These are phyloP conservation scores for Centaurea solstitialis DNA, from an alignment of 129 eudicot genomes.

Conservation along the genomic window DNA sequence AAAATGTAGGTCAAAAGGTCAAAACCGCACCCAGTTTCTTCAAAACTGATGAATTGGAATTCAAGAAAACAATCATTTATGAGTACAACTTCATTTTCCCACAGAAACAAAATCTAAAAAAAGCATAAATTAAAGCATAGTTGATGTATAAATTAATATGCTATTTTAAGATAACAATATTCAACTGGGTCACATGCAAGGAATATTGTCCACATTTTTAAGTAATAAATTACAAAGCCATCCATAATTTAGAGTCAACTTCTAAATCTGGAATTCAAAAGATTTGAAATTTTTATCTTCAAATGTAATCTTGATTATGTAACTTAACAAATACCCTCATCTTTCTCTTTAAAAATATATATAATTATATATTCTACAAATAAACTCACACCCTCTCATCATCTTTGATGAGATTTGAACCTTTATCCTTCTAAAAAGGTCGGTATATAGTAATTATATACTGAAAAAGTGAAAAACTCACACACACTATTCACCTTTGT, in stretches of 20 bases:
- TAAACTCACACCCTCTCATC: too few species aligned
- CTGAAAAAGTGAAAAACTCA: too few species aligned
- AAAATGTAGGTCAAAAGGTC: slow-evolving; percentile 1
- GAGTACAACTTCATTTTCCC: slow-evolving; percentile 36
- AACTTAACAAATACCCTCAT: background rate
- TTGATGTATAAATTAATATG: slow-evolving; percentile 23
- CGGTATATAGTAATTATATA: too few species aligned
- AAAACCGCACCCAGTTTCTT: slow-evolving; percentile 44
- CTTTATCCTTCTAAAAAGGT: too few species aligned
- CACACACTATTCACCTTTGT: too few species aligned
- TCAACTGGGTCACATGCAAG: slow-evolving; percentile 26
- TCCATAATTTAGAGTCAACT: slow-evolving; percentile 26
- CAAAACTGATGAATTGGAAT: slow-evolving; percentile 20
- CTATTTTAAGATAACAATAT: background rate
- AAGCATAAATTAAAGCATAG: slow-evolving; percentile 19
- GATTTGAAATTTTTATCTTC: slow-evolving; percentile 15
- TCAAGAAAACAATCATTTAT: slow-evolving; percentile 31
- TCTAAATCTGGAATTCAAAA: slow-evolving; percentile 17
- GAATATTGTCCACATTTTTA: slow-evolving; percentile 22
- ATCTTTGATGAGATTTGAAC: too few species aligned
- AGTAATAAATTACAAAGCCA: background rate
- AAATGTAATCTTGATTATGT: slow-evolving; percentile 11
- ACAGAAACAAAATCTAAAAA: background rate
- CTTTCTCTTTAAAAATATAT: background rate
- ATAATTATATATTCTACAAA: background rate